phyloP scores from a whole-genome alignment of 805 yeast genomes.

The Myxozyma udenii region DNA sequence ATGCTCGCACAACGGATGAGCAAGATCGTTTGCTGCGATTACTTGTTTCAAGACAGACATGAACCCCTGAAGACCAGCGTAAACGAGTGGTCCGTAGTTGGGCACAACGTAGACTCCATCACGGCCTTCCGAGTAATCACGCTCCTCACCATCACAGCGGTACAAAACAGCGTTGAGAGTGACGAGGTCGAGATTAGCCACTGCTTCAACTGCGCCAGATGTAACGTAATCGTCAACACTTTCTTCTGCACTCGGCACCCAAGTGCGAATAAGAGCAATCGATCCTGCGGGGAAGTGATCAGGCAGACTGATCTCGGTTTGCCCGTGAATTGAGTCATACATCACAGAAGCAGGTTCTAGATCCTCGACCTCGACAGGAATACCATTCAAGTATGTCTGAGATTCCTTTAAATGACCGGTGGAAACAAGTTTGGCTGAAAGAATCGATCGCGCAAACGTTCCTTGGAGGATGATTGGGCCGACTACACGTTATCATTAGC shows the following conservation, averaged over 20 bases:
- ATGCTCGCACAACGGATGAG: conserved; percentile 79
- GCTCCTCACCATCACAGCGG: conserved; percentile 81
- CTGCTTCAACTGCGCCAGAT: conserved; percentile 72
- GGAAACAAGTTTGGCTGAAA: conserved; percentile 55
- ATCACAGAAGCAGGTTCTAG: conserved; percentile 52
- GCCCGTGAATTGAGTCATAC: conserved; percentile 43
- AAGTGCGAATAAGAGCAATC: conserved; percentile 76
- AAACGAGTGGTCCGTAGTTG: conserved; percentile 64
- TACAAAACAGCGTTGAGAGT: conserved; percentile 75
- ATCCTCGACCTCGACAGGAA: conserved; percentile 61
- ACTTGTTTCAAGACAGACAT: conserved; percentile 60
- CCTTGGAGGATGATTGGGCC: conserved; percentile 38
- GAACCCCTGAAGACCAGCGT: conserved; percentile 96
- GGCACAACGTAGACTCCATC: conserved; percentile 78
- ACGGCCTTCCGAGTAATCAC: conserved; percentile 68
- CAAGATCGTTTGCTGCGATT: conserved; percentile 68
- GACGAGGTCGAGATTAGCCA: conserved; percentile 55
- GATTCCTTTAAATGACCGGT: conserved; percentile 49
- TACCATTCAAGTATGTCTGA: conserved; percentile 50
- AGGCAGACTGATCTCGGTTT: conserved; percentile 57
- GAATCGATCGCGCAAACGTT: conserved; percentile 45
- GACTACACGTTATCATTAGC: conserved; percentile 19
- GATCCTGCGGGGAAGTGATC: conserved; percentile 82
- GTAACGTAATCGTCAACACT: conserved; percentile 59
- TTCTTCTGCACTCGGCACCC: conserved; percentile 61